Percentiles rank a stretch among this genome's conserved stretches.
These are phyloP conservation scores for Trichaptum fuscoviolaceum DNA, from an alignment of 768 basidiomycete species.

Conservation along the genomic window DNA sequence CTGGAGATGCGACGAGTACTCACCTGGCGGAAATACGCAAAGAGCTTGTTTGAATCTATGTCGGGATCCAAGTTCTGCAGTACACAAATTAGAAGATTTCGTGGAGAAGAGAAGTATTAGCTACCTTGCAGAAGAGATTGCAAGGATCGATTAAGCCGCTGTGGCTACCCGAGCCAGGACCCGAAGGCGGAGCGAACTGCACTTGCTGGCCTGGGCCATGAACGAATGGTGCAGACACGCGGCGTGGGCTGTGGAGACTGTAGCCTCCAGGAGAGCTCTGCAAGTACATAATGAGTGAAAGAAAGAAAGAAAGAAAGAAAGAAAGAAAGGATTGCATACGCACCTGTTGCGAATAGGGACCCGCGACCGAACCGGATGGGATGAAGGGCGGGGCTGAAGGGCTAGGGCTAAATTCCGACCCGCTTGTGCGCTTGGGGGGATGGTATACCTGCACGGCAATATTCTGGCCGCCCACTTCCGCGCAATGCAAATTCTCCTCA, in stretches of 20 bases:
- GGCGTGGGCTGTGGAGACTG: conserved; percentile 37
- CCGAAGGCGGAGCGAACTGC: conserved; percentile 66
- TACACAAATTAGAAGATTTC: conserved; percentile 8
- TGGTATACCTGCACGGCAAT: conserved; percentile 81
- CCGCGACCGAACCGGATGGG: conserved; percentile 57
- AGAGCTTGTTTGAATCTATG: conserved; percentile 81
- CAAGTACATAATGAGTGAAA: conserved; percentile 22
- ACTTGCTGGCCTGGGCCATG: conserved; percentile 91
- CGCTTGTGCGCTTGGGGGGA: conserved; percentile 47
- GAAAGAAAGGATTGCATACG: conserved; percentile 13
- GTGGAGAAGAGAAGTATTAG: conserved; percentile 9
- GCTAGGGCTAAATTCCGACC: conserved; percentile 61
- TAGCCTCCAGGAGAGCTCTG: conserved; percentile 66
- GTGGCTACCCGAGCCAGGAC: conserved; percentile 78
- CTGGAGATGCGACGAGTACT: conserved; percentile 16
- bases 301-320: conserved; percentile 9
- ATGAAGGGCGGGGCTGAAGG: conserved; percentile 72
- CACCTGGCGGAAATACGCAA: conserved; percentile 78
- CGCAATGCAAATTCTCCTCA: conserved; percentile 78
- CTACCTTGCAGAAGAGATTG: conserved; percentile 84
- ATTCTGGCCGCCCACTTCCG: conserved; percentile 78
- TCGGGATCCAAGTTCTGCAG: conserved; percentile 76
- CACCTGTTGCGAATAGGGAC: conserved; percentile 57
- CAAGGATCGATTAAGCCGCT: conserved; percentile 88
- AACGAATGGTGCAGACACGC: conserved; percentile 40